These are phyloP conservation scores for Tuber indicum DNA, from an alignment of 495 filamentous ascomycete genomes.

Conservation along the genomic window DNA sequence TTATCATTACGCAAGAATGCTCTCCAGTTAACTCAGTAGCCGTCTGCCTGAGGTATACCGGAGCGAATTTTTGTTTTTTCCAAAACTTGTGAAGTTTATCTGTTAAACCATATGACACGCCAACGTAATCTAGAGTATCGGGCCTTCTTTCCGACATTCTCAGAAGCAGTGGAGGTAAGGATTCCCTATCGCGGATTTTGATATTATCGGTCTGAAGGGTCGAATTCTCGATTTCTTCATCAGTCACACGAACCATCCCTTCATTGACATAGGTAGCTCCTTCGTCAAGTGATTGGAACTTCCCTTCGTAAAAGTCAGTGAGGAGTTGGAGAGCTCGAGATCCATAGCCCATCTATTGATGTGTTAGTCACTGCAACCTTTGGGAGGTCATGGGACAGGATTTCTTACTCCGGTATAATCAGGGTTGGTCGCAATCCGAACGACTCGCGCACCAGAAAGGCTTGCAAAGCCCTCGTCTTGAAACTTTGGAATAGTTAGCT, in stretches of 20 bases:
- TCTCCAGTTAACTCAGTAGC: conserved; percentile 94
- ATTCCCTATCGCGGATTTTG: conserved; percentile 78
- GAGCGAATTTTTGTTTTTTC: conserved; percentile 74
- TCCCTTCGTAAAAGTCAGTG: conserved; percentile 88
- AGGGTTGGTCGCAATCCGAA: conserved; percentile 94
- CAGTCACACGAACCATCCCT: conserved; percentile 71
- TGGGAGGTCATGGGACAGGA: background rate
- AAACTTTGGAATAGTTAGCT: conserved; percentile 48
- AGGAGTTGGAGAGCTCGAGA: conserved; percentile 79
- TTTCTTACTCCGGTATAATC: conserved; percentile 58
- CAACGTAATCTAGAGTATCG: conserved; percentile 78
- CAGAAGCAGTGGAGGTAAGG: conserved; percentile 88
- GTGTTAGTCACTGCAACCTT: conserved; percentile 31
- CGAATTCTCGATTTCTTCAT: conserved; percentile 70
- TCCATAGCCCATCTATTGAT: conserved; percentile 74
- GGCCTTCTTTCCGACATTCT: conserved; percentile 79
- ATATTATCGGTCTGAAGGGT: conserved; percentile 80
- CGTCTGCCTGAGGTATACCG: conserved; percentile 93
- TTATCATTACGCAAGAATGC: conserved; percentile 96
- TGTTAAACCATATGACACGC: conserved; percentile 92
- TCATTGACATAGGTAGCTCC: conserved; percentile 51
- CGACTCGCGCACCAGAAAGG: conserved; percentile 83
- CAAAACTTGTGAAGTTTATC: conserved; percentile 89
- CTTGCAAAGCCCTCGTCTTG: conserved; percentile 95
- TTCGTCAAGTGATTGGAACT: conserved; percentile 76